phyloP scores from a whole-genome alignment of 2,329 filamentous ascomycete species.

The Epichloe amarillans region DNA sequence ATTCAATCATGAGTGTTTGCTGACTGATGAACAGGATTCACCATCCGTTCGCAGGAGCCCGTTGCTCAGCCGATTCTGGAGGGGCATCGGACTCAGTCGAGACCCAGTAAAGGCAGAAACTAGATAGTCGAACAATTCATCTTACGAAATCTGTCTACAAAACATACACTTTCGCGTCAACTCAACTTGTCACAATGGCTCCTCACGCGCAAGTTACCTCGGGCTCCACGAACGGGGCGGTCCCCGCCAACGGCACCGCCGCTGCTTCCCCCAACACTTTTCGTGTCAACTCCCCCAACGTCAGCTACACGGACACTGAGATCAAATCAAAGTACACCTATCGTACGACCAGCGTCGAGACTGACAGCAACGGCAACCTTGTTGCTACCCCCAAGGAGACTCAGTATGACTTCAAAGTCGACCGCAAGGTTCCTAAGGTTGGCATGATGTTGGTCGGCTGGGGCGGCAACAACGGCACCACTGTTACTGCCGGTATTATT shows the following conservation, averaged over 20 bases:
- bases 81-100: constrained; percentile 59
- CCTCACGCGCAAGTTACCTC: constrained; percentile 64
- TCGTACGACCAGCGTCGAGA: constrained; percentile 75
- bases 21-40: constrained; percentile 49
- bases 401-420: constrained; percentile 92
- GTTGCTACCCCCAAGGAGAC: constrained; percentile 80
- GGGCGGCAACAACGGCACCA: constrained; percentile 97
- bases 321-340: constrained; percentile 95
- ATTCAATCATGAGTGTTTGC: neutral
- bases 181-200: constrained; percentile 54
- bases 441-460: constrained; percentile 96
- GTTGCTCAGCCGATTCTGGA: constrained; percentile 80
- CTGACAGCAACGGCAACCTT: constrained; percentile 59
- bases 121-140: constrained; percentile 6
- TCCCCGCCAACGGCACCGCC: constrained; percentile 32
- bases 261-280: constrained; percentile 52
- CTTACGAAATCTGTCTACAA: constrained; percentile 6
- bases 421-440: constrained; percentile 82
- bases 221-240: constrained; percentile 49
- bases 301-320: constrained; percentile 73
- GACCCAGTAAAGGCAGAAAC: constrained; percentile 37
- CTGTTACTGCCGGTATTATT: constrained; percentile 91
- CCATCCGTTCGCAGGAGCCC: constrained; percentile 92
- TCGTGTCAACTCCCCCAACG: constrained; percentile 82
- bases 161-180: constrained; percentile 10